Evolutionary conservation across 305 asterid genomes (phyloP), one percentile per base, ranked within the genome.

Genomic region (Nicotiana rustica): DNA sequence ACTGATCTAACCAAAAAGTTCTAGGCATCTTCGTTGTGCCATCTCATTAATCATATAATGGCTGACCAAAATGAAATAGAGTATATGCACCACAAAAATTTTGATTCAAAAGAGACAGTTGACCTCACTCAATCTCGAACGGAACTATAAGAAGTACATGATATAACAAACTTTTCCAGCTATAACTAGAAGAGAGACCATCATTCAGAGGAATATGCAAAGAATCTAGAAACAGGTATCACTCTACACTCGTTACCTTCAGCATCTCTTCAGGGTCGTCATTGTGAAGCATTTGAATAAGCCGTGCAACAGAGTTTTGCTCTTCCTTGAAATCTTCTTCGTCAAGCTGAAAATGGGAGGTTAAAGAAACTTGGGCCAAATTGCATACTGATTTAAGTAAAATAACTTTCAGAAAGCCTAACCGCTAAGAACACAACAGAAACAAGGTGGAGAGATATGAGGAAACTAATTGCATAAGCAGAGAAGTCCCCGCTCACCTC

Each of bases 241-340:
- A 75, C 12, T 41, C 2, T 41, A 41, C 49, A 41, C 66, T 80
- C 56, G 84, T 83, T 88, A 97, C 99, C 96, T 93, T 92, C 83
- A 95, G 89, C 99, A 93, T 95, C 88, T 97, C 98, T 84, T 93
- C 97, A 29, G 95, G 93, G 82, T 95, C 94, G 81, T 93, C 97
- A 88, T 90, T 90, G 79, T 95, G 88, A 84, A 97, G 87, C 98
- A 97, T 92, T 84, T 93, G 98, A 80, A 97, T 92, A 83, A 97
- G 97, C 78, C 97, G 93, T 55, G 99, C 93, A 79, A 97, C 95
- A 75, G 89, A 91, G 86, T 92, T 92, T 87, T 97, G 99, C 85
- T 97, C 99, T 90, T 97, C 99, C 80, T 90, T 90, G 86, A 97
- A 97, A 86, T 97, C 99, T 83, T 93, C 97, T 88, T 93, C 99